Conservation (phyloP, 2,329 filamentous ascomycete genomes). For the Apiospora kogelbergensis region DNA sequence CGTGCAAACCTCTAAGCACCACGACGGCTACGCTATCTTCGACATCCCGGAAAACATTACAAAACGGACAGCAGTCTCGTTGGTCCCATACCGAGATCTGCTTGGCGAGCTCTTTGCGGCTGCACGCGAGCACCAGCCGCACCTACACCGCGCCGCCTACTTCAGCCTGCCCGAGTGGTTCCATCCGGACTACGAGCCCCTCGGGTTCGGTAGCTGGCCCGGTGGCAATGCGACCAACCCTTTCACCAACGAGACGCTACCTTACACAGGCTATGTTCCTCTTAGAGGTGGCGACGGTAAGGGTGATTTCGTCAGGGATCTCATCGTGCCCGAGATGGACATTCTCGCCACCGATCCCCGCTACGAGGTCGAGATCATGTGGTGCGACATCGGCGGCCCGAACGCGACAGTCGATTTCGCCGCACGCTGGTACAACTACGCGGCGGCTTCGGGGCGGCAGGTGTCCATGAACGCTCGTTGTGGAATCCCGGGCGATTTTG, state of each 20-base stretch:
- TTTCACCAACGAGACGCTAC: slow-evolving; percentile 39
- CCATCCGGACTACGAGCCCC: slow-evolving; percentile 44
- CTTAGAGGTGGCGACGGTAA: slow-evolving; percentile 16
- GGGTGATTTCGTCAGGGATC: slow-evolving; percentile 41
- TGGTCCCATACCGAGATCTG: slow-evolving; percentile 41
- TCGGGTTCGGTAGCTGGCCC: slow-evolving; percentile 40
- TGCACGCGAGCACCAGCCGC: slow-evolving; percentile 39
- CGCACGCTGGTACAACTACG: slow-evolving; percentile 41
- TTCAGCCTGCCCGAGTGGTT: slow-evolving; percentile 52
- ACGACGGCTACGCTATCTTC: slow-evolving; percentile 48
- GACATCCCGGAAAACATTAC: slow-evolving; percentile 36
- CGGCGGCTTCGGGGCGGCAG: slow-evolving; percentile 40
- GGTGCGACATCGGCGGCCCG: slow-evolving; percentile 47
- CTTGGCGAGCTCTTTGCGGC: slow-evolving; percentile 44
- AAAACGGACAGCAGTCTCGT: slow-evolving; percentile 39
- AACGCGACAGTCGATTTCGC: slow-evolving; percentile 43
- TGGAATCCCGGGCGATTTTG: slow-evolving; percentile 55
- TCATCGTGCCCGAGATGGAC: slow-evolving; percentile 48
- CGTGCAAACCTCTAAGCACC: slow-evolving; percentile 46
- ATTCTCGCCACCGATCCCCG: slow-evolving; percentile 36
- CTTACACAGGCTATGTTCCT: slow-evolving; percentile 42
- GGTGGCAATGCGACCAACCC: slow-evolving; percentile 40
- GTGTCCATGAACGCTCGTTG: slow-evolving; percentile 58
- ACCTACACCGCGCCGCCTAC: slow-evolving; percentile 44
- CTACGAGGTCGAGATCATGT: slow-evolving; percentile 48